Percentiles rank a stretch among this genome's conserved stretches.
These are phyloP conservation scores for Trematosphaeria pertusa DNA, from an alignment of 2,329 filamentous ascomycete genomes.

Conservation along the genomic window DNA sequence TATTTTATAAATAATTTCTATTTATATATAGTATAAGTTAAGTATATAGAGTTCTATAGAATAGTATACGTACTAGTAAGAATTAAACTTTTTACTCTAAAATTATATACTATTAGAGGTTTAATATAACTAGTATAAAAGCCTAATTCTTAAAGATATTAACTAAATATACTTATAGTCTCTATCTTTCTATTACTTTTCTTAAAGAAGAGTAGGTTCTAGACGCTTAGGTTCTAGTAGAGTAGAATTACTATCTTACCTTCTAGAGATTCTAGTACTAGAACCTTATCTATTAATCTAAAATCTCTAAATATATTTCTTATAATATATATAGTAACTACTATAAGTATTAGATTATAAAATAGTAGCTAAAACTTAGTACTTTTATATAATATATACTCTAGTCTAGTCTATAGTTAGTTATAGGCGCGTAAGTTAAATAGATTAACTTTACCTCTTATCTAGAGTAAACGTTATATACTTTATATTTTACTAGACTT, in stretches of 20 bases:
- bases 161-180: constrained; percentile 7
- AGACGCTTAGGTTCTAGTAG: constrained; percentile 12
- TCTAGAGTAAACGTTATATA: constrained; percentile 14
- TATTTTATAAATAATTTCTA: constrained; percentile 16
- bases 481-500: constrained; percentile 14
- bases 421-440: constrained; percentile 8
- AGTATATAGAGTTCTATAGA: constrained; percentile 15
- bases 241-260: constrained; percentile 10
- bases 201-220: constrained; percentile 8
- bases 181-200: constrained; percentile 13
- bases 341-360: constrained; percentile 17
- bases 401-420: constrained; percentile 15
- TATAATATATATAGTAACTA: constrained; percentile 16
- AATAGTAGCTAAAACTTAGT: constrained; percentile 14
- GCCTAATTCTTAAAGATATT: constrained; percentile 13
- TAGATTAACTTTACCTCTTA: constrained; percentile 14
- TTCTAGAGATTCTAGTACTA: constrained; percentile 15
- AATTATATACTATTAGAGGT: constrained; percentile 13
- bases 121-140: constrained; percentile 15
- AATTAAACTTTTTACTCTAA: constrained; percentile 15
- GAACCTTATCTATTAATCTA: constrained; percentile 14
- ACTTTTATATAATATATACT: constrained; percentile 15
- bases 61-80: constrained; percentile 16
- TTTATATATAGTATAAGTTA: constrained; percentile 15
- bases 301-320: constrained; percentile 17